Percentiles rank a stretch among this genome's conserved stretches.
phyloP scores from a whole-genome alignment of 2,329 filamentous ascomycete genomes.

The Colletotrichum siamense region DNA sequence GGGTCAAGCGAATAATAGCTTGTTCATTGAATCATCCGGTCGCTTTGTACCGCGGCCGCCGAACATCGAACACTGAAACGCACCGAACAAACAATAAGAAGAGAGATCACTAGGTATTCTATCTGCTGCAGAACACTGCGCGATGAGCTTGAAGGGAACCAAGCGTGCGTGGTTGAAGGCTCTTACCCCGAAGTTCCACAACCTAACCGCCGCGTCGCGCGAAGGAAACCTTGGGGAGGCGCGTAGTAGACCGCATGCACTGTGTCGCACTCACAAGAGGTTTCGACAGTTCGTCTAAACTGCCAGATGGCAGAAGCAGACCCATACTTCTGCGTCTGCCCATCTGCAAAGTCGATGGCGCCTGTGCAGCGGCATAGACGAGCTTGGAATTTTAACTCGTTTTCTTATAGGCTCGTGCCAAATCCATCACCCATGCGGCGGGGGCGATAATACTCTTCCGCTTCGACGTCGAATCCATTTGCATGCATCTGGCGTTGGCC shows the following conservation, averaged over 20 bases:
- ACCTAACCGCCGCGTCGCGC: neutral
- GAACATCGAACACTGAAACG: neutral
- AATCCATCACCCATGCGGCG: neutral
- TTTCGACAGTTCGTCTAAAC: neutral
- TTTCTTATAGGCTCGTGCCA: neutral
- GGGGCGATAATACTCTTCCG: neutral
- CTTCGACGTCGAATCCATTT: neutral
- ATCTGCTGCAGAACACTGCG: neutral
- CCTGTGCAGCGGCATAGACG: neutral
- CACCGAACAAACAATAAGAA: neutral
- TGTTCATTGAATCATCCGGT: neutral
- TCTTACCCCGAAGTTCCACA: neutral
- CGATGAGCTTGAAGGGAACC: neutral
- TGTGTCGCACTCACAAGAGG: neutral
- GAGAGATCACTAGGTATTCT: neutral
- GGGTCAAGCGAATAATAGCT: neutral
- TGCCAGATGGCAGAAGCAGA: neutral
- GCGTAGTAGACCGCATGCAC: neutral
- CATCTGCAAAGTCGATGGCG: neutral
- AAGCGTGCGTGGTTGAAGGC: neutral
- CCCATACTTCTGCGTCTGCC: neutral
- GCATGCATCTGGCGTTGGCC: neutral
- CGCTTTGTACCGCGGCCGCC: neutral
- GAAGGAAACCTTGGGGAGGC: neutral
- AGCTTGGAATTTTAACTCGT: neutral